Base-by-base conservation (phyloP, 1,284 basidiomycete species). In the Ustilago curta region DNA sequence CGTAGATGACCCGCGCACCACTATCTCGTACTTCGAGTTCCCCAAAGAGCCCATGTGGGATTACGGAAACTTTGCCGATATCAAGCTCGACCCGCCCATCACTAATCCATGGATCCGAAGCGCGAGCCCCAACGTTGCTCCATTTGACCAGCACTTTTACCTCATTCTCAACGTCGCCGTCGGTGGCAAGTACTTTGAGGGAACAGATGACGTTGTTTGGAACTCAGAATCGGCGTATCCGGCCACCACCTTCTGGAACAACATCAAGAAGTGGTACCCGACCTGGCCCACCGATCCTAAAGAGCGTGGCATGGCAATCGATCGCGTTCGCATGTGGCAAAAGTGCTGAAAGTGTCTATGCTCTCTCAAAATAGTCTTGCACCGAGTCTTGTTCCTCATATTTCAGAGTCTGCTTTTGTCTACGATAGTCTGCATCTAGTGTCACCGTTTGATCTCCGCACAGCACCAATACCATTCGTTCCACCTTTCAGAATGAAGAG, bases 111-210 rank as follows among this genome's bases (percentile, higher is more conserved):
- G 77, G 77, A 54, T 55, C 4, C 44, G 52, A 27, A 59, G 61
- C 53, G 54, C 27, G 18, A 45, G 23, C 87, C 88, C 59, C 88
- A 88, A 45, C 87, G 83, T 83, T n/a, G 91, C 93, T 18, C 93
- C 93, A 4, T 95, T 94, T 82, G 93, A 95, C 85, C 90, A 93
- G 86, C 91, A 88, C 11, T 95, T 94, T 86, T 94, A 93, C 86
- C 86, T 95, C 48, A 90, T 93, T 73, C 86, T 95, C 80, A 88
- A 92, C 83, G 88, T 94, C 53, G 92, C 91, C 8, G 91, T 90
- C 25, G 93, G 93, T 5, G 91, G 92, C 9, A 94, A 93, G 23
- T 94, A 92, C 91, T 95, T 95, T 89, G 51, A 53, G 23, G 51
- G 56, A 39, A 58, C 50, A 18, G 91, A 91, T 16, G 93, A 94